These are phyloP conservation scores for Lasiodiplodia gonubiensis DNA, from an alignment of 2,329 filamentous ascomycete species.

Conservation along the genomic window DNA sequence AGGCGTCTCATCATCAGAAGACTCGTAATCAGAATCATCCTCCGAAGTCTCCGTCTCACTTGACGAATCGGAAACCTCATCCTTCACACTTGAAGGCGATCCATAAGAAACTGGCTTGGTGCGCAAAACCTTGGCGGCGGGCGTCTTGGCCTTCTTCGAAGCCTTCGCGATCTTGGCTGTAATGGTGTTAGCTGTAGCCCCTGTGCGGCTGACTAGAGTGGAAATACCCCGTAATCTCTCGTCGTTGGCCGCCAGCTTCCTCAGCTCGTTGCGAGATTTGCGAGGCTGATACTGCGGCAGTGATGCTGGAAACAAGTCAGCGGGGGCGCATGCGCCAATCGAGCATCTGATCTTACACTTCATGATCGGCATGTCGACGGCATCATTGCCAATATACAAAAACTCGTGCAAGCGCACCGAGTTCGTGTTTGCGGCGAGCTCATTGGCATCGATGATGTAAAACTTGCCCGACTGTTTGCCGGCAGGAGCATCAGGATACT, in stretches of 20 bases:
- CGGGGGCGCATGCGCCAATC: constrained; percentile 6
- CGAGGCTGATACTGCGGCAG: constrained; percentile 51
- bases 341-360: constrained; percentile 45
- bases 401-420: constrained; percentile 52
- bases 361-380: constrained; percentile 51
- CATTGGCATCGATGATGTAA: constrained; percentile 48
- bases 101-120: constrained; percentile 20
- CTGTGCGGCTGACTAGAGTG: not conserved
- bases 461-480: constrained; percentile 48
- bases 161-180: constrained; percentile 43
- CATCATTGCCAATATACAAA: constrained; percentile 50
- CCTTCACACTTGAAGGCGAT: constrained; percentile 31
- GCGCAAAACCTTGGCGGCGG: constrained; percentile 21
- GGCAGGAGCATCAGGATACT: constrained; percentile 35
- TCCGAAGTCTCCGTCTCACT: constrained; percentile 54
- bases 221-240: constrained; percentile 43
- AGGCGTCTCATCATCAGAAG: constrained; percentile 59
- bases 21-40: constrained; percentile 58
- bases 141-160: constrained; percentile 35
- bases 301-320: constrained; percentile 42
- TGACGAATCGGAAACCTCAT: constrained; percentile 51
- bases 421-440: constrained; percentile 51
- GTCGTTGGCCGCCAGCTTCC: constrained; percentile 50
- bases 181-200: not conserved
- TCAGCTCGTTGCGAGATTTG: constrained; percentile 54